phyloP scores from a whole-genome alignment of 441 rosid genomes.

The Flueggea neowawraea region DNA sequence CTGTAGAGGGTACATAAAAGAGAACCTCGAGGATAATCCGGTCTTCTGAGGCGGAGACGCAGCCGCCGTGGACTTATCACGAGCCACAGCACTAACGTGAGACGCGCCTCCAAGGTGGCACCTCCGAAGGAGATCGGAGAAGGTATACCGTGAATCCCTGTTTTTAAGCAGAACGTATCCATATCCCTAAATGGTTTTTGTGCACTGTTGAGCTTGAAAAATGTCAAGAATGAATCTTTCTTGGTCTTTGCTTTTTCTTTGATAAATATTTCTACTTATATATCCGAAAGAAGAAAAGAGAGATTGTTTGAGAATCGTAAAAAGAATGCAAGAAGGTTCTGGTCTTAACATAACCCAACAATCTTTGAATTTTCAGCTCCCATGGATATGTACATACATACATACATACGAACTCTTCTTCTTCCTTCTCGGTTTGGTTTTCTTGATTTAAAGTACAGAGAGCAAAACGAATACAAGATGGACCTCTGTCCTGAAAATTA shows the following conservation, averaged over 20 bases:
- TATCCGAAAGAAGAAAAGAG: no score
- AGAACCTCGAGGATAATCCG: constrained; percentile 41
- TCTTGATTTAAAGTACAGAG: neutral
- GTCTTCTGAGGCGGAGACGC: constrained; percentile 32
- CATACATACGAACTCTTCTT: neutral
- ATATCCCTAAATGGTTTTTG: constrained; percentile 16
- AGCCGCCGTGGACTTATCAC: constrained; percentile 34
- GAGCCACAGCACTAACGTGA: constrained; percentile 37
- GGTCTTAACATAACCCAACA: constrained; percentile 5
- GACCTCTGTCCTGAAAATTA: no score
- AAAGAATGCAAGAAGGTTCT: no score
- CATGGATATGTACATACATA: no score
- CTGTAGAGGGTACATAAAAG: constrained; percentile 60
- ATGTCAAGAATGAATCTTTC: no score
- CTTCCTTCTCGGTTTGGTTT: neutral
- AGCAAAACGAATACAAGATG: no score
- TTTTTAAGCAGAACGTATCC: constrained; percentile 65
- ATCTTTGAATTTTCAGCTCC: constrained; percentile 23
- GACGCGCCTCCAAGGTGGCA: constrained; percentile 41
- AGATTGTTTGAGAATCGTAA: no score
- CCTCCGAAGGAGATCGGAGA: constrained; percentile 46
- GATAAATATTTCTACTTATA: no score
- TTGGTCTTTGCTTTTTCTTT: neutral
- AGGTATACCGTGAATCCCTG: constrained; percentile 53
- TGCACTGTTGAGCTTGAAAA: no score